Percentiles rank a stretch among this genome's conserved stretches.
phyloP scores from a whole-genome alignment of 352 stramenopile genomes.

The Phytophthora ramorum region DNA sequence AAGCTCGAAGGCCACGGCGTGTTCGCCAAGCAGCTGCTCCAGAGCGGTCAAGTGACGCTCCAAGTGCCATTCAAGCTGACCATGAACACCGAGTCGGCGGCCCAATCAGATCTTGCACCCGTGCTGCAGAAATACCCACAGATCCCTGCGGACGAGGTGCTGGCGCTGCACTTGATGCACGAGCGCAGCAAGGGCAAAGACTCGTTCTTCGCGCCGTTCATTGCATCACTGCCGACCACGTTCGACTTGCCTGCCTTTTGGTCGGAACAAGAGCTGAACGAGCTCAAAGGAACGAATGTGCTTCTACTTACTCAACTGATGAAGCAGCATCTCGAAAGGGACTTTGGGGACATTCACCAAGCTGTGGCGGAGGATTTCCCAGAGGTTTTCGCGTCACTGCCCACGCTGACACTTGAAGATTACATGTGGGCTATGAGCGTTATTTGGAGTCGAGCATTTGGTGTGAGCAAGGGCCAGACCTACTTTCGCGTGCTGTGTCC shows the following conservation, averaged over 20 bases:
- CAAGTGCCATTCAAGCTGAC: conserved; percentile 59
- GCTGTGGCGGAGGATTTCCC: conserved; percentile 54
- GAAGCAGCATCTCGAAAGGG: conserved; percentile 58
- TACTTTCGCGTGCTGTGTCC: conserved; percentile 71
- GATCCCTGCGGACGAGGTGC: conserved; percentile 55
- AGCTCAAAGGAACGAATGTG: conserved; percentile 64
- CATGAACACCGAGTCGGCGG: conserved; percentile 57
- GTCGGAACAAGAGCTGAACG: conserved; percentile 48
- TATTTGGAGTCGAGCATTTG: conserved; percentile 82
- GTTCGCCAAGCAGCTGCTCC: conserved; percentile 48
- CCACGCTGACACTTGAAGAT: conserved; percentile 50
- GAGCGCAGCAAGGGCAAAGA: conserved; percentile 49
- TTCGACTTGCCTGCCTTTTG: conserved; percentile 75
- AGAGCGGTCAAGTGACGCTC: conserved; percentile 48
- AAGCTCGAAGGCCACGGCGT: conserved; percentile 57
- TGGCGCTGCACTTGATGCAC: conserved; percentile 69
- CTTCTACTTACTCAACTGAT: conserved; percentile 70
- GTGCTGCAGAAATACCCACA: conserved; percentile 50
- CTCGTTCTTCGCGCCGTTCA: conserved; percentile 67
- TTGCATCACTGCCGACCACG: conserved; percentile 52
- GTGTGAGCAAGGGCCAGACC: conserved; percentile 42
- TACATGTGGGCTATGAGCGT: conserved; percentile 81
- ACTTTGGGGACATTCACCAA: conserved; percentile 69
- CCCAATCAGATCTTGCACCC: conserved; percentile 46
- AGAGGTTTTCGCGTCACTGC: conserved; percentile 42